Evolutionary conservation across 2,329 filamentous ascomycete species (phyloP).

Genomic region (Claviceps purpurea): DNA sequence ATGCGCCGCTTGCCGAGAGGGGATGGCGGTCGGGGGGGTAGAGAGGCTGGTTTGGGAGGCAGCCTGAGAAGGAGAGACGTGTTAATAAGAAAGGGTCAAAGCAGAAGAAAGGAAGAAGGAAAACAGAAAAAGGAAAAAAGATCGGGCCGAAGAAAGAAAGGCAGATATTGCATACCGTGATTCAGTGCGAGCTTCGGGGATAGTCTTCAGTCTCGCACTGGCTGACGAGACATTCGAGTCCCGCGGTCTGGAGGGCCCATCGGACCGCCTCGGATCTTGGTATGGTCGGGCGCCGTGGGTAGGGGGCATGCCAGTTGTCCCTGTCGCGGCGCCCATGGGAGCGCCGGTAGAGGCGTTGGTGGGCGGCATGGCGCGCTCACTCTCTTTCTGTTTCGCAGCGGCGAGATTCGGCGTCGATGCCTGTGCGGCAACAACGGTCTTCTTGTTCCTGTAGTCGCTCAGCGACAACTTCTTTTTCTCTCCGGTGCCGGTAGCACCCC

Average conservation of each 20-base stretch:
- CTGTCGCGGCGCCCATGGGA: not conserved
- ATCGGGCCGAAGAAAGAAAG: not conserved
- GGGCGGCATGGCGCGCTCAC: slow-evolving; percentile 16
- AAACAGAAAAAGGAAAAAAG: not conserved
- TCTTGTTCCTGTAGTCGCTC: slow-evolving; percentile 46
- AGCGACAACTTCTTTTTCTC: slow-evolving; percentile 45
- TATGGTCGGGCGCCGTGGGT: slow-evolving; percentile 1
- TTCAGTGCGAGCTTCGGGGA: slow-evolving; percentile 3
- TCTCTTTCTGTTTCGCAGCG: slow-evolving; percentile 19
- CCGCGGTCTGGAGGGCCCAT: slow-evolving; percentile 6
- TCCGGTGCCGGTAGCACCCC: slow-evolving; percentile 21
- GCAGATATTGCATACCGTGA: slow-evolving; percentile 3
- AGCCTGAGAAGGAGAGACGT: slow-evolving; percentile 12
- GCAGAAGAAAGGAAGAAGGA: not conserved
- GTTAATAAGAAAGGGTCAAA: too few relatives aligned
- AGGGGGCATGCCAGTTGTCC: slow-evolving; percentile 6
- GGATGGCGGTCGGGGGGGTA: slow-evolving; percentile 25
- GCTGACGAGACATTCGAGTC: slow-evolving; percentile 1
- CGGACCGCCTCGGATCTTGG: slow-evolving; percentile 6
- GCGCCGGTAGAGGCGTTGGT: not conserved
- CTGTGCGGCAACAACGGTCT: slow-evolving; percentile 20
- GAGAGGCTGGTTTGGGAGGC: slow-evolving; percentile 23
- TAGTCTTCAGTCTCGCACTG: slow-evolving; percentile 4
- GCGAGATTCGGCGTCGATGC: slow-evolving; percentile 23
- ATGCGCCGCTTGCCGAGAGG: slow-evolving; percentile 34